These are phyloP conservation scores for Vinca minor DNA, from an alignment of 257 asterid genomes.

Conservation along the genomic window DNA sequence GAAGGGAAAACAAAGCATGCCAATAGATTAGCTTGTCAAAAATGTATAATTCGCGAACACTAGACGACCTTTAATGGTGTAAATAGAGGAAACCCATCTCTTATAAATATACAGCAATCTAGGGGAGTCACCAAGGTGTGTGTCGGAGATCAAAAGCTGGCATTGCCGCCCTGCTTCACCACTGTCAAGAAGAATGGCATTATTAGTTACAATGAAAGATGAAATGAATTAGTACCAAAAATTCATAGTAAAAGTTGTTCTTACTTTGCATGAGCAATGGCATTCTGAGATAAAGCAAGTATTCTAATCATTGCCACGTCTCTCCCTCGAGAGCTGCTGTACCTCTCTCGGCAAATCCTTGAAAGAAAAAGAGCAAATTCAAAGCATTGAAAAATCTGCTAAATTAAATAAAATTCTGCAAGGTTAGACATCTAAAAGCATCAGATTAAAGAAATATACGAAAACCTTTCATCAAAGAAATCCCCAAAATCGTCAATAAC, in stretches of 20 bases:
- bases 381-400: neutral
- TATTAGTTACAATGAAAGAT: neutral
- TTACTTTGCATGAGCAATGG: slow-evolving; percentile 64
- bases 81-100: slow-evolving; percentile 83
- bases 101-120: slow-evolving; percentile 72
- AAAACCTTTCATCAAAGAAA: slow-evolving; percentile 68
- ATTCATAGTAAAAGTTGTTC: slow-evolving; percentile 10
- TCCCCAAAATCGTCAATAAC: slow-evolving; percentile 75
- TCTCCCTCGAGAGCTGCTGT: slow-evolving; percentile 68
- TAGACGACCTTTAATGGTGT: slow-evolving; percentile 48
- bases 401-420: too few species aligned
- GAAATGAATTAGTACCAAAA: neutral
- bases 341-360: slow-evolving; percentile 66
- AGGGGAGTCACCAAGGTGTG: slow-evolving; percentile 69
- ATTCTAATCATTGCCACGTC: slow-evolving; percentile 79
- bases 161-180: slow-evolving; percentile 45
- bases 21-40: neutral
- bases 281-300: slow-evolving; percentile 62
- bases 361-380: slow-evolving; percentile 12
- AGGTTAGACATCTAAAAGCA: neutral
- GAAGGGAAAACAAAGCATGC: neutral
- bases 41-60: neutral
- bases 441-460: neutral
- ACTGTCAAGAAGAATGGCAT: slow-evolving; percentile 27
- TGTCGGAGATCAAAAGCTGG: slow-evolving; percentile 62